phyloP scores from a whole-genome alignment of 108 stramenopile genomes.

The Nitzschia sp. region DNA sequence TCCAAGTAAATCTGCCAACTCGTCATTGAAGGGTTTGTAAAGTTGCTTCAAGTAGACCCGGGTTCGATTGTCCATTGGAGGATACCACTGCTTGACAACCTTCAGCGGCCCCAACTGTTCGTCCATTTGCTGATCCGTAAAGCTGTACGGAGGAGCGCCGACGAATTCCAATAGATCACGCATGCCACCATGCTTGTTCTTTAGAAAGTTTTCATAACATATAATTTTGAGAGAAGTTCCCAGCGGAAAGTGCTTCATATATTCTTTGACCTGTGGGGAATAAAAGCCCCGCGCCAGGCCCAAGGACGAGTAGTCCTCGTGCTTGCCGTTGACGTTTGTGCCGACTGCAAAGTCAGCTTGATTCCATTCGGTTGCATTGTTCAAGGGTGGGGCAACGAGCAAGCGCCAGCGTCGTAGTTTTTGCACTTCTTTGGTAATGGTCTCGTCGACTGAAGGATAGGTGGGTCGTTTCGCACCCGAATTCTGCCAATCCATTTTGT shows the following conservation, averaged over 20 bases:
- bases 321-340: background rate
- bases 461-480: background rate
- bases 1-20: background rate
- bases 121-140: background rate
- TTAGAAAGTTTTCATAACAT: constrained; percentile 15
- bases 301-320: background rate
- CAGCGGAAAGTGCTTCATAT: constrained; percentile 20
- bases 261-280: constrained; percentile 10
- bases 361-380: background rate
- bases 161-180: background rate
- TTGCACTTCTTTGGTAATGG: background rate
- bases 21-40: constrained; percentile 14
- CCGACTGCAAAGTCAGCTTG: background rate
- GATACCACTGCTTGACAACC: background rate
- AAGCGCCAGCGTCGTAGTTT: background rate
- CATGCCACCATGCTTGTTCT: background rate
- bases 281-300: constrained; percentile 33
- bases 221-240: constrained; percentile 3
- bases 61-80: constrained; percentile 52
- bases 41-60: background rate
- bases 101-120: background rate
- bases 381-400: background rate
- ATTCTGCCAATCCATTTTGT: constrained; percentile 65
- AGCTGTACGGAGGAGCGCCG: background rate
- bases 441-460: background rate